Percentiles rank a stretch among this genome's conserved stretches.
Evolutionary conservation across 2,329 filamentous ascomycete species (phyloP).

Genomic region (Paracorniculantispora psalliotae): DNA sequence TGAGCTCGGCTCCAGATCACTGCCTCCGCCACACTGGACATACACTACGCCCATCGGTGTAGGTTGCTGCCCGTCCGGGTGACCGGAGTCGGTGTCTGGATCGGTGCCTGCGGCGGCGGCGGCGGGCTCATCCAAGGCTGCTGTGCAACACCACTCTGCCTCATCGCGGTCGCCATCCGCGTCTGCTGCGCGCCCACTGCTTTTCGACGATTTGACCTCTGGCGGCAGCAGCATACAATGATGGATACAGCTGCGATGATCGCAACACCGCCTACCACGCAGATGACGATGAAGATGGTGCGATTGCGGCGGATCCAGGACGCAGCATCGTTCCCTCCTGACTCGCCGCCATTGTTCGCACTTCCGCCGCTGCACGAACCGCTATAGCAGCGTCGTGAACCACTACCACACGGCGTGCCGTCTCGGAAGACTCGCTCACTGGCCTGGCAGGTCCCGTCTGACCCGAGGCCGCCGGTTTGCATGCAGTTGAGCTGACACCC

Average conservation of each 20-base stretch:
- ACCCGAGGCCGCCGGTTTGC: neutral
- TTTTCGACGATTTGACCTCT: neutral
- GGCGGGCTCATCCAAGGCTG: neutral
- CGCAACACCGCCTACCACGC: constrained; percentile 11
- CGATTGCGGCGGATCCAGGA: constrained; percentile 9
- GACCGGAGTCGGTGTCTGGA: neutral
- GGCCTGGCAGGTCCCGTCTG: constrained; percentile 10
- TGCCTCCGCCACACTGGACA: neutral
- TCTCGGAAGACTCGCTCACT: constrained; percentile 72
- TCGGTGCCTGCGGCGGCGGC: neutral
- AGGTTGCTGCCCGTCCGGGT: constrained; percentile 8
- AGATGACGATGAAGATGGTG: constrained; percentile 9
- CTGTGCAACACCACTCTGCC: constrained; percentile 1
- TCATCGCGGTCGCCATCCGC: constrained; percentile 8
- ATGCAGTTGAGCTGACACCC: constrained; percentile 17
- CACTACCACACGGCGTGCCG: constrained; percentile 70
- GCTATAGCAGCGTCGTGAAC: constrained; percentile 62
- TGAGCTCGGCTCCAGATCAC: neutral
- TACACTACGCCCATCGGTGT: constrained; percentile 1
- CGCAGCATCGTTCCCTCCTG: neutral
- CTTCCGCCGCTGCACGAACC: constrained; percentile 35
- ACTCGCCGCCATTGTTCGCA: neutral
- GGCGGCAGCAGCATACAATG: constrained; percentile 3
- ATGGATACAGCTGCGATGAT: neutral
- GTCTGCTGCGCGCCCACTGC: constrained; percentile 2